These are phyloP conservation scores for Apostasia ramifera DNA, from an alignment of 106 monocot species.

Conservation along the genomic window DNA sequence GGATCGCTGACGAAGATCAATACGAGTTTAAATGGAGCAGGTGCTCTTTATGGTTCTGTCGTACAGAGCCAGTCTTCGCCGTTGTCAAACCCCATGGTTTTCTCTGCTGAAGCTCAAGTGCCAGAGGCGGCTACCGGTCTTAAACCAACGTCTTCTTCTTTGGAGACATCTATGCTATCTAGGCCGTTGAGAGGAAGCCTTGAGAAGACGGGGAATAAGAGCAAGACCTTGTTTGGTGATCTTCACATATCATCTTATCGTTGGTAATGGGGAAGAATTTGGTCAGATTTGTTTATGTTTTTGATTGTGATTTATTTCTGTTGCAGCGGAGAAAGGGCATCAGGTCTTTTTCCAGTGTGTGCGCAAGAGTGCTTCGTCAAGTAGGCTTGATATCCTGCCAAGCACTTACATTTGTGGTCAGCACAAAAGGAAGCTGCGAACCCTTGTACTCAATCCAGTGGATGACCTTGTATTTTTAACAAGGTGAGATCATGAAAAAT, in stretches of 20 bases:
- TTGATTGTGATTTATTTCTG: background rate
- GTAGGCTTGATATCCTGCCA: conserved; percentile 16
- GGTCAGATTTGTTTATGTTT: background rate
- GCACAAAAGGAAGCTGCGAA: conserved; percentile 62
- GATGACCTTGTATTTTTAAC: conserved; percentile 55
- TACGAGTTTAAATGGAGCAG: too few relatives aligned
- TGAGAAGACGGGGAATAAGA: background rate
- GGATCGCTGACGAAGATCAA: too few relatives aligned
- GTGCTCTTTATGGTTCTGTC: too few relatives aligned
- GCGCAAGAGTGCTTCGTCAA: conserved; percentile 23
- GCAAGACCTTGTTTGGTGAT: background rate
- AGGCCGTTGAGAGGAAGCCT: background rate
- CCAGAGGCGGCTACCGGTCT: background rate
- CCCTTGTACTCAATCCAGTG: conserved; percentile 41
- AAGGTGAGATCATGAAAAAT: conserved; percentile 20
- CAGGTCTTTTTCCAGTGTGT: conserved; percentile 41
- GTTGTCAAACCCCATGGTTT: background rate
- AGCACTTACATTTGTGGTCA: conserved; percentile 33
- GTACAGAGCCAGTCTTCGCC: background rate
- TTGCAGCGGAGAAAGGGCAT: conserved; percentile 50
- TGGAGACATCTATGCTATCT: conserved; percentile 2
- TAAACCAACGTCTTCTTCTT: background rate
- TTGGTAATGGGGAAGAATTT: too few relatives aligned
- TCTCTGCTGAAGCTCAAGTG: background rate
- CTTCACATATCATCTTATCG: background rate